A percentile compares a stretch with the other conserved stretches of the same genome.
Evolutionary conservation across 306 rosid genomes (phyloP).

Genomic region (Begonia fuchsioides): DNA sequence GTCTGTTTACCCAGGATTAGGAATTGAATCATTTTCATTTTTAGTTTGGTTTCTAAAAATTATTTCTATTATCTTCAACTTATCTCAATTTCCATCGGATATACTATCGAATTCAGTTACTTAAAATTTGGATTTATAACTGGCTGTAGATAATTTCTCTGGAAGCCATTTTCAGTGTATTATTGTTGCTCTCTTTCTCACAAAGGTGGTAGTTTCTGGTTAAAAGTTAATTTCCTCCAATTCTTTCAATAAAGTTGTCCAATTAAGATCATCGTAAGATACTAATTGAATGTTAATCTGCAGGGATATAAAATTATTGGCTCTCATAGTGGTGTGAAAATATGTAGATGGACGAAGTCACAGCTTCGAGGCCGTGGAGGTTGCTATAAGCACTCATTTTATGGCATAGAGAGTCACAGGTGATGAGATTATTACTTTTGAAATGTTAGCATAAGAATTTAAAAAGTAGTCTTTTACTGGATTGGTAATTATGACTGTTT

Average conservation of each 20-base stretch:
- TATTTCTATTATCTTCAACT: too few relatives aligned
- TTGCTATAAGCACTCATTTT: conserved; percentile 97
- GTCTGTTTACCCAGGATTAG: too few relatives aligned
- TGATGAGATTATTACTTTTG: conserved; percentile 10
- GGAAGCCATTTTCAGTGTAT: too few relatives aligned
- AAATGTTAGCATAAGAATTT: not conserved
- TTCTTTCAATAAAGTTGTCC: too few relatives aligned
- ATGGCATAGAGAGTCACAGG: conserved; percentile 99
- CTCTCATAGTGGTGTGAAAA: conserved; percentile 90
- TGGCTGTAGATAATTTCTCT: too few relatives aligned
- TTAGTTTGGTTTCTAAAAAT: too few relatives aligned
- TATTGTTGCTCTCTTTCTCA: too few relatives aligned
- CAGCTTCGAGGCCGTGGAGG: conserved; percentile 98
- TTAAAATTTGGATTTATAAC: too few relatives aligned
- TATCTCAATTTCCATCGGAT: too few relatives aligned
- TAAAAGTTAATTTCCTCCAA: not conserved
- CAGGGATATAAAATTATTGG: conserved; percentile 94
- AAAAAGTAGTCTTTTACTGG: not conserved
- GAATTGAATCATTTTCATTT: too few relatives aligned
- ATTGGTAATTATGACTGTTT: not conserved
- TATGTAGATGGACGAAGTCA: conserved; percentile 98
- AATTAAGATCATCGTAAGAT: too few relatives aligned
- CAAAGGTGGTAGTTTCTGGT: not conserved
- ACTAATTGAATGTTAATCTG: conserved; percentile 9
- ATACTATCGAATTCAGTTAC: too few relatives aligned